Evolutionary conservation across 2,329 filamentous ascomycete genomes (phyloP).

Genomic region (Dothistroma pini): DNA sequence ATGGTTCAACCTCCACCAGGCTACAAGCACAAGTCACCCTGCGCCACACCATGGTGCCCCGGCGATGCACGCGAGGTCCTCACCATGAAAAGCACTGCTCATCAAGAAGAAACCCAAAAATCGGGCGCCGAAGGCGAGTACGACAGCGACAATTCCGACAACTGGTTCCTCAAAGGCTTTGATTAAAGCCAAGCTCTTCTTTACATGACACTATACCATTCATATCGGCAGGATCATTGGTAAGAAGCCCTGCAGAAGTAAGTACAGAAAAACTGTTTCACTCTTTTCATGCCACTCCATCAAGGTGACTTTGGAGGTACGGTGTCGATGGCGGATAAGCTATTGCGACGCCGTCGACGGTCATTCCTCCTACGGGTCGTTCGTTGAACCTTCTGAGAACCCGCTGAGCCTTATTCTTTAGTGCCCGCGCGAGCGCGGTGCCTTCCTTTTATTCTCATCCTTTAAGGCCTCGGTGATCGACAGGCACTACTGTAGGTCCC

Average conservation of each 20-base stretch:
- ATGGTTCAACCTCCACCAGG: conserved; percentile 22
- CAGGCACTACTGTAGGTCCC: background rate
- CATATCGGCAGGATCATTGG: background rate
- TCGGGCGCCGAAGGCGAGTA: background rate
- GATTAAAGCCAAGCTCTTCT: conserved; percentile 31
- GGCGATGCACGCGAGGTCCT: conserved; percentile 15
- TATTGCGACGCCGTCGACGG: background rate
- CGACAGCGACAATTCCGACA: background rate
- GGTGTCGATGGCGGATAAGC: background rate
- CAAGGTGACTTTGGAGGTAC: background rate
- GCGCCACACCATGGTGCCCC: conserved; percentile 22
- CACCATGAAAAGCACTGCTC: background rate
- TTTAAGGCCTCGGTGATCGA: background rate
- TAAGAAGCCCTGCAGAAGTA: background rate
- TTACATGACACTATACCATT: background rate
- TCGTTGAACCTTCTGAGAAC: background rate
- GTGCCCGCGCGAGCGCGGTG: background rate
- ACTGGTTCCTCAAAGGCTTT: conserved; percentile 16
- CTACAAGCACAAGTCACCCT: conserved; percentile 15
- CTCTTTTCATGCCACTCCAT: background rate
- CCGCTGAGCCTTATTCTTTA: background rate
- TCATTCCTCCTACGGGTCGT: background rate
- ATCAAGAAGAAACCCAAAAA: background rate
- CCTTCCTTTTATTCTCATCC: background rate
- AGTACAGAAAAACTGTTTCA: background rate